Evolutionary conservation across 805 yeast species (phyloP).

Genomic region (Candida berthetii): DNA sequence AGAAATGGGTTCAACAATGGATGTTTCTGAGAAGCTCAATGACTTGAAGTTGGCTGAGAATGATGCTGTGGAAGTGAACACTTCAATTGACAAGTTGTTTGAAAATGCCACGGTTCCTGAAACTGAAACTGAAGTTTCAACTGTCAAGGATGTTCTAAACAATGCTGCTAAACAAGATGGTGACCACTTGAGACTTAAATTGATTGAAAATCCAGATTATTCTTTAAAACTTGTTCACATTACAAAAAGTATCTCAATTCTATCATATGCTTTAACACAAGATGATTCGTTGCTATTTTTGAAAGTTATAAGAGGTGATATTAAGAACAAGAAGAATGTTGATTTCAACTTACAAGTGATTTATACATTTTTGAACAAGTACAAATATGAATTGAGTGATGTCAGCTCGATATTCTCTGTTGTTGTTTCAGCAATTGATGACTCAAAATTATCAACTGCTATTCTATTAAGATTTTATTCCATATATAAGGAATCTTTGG

Average conservation of each 20-base stretch:
- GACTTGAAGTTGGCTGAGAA: neutral
- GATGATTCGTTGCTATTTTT: constrained; percentile 7
- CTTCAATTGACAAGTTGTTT: neutral
- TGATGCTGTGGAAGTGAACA: neutral
- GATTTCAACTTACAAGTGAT: constrained; percentile 17
- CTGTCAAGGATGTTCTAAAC: neutral
- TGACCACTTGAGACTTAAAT: neutral
- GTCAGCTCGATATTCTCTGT: constrained; percentile 7
- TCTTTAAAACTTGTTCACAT: constrained; percentile 2
- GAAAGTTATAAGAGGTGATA: constrained; percentile 1
- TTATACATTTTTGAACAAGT: constrained; percentile 20
- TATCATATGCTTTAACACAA: constrained; percentile 1
- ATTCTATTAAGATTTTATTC: constrained; percentile 10
- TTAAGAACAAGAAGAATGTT: constrained; percentile 6
- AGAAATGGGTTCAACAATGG: neutral
- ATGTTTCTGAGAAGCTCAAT: neutral
- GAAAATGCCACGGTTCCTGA: neutral
- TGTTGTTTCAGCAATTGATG: constrained; percentile 7
- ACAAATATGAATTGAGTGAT: constrained; percentile 13
- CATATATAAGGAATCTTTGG: constrained; percentile 3
- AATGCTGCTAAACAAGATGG: neutral
- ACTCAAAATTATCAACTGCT: constrained; percentile 2
- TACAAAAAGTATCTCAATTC: constrained; percentile 1
- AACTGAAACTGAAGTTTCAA: neutral
- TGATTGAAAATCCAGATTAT: constrained; percentile 3